Evolutionary conservation across 768 basidiomycete species (phyloP), one percentile per base, ranked within the genome.

Genomic region (Suillus variegatus): DNA sequence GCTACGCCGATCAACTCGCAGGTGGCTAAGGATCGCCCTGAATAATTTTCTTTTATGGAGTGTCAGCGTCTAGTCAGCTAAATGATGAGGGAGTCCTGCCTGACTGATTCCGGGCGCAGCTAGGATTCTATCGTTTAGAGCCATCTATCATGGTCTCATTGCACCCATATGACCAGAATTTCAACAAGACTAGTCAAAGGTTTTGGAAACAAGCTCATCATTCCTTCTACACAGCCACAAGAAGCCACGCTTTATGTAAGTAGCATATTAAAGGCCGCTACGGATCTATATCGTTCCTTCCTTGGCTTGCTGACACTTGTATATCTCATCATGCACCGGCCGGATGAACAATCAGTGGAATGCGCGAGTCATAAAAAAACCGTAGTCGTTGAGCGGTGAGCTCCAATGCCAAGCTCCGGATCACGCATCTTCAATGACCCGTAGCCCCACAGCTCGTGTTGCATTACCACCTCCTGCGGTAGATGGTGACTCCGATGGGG

Each of bases 391-490:
- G 64, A 72, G 2, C 75, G 75, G 75, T 76, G 68, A 69, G 57
- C 47, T 28, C 5, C 35, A 14, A 4, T 36, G 20, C 8, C 28
- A 20, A 32, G 16, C 43, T 60, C 22, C 61, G 35, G 43, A 38
- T 70, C 54, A 67, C 12, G 16, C 13, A 60, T 64, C 44, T 62
- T 61, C 10, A 38, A 38, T 38, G 60, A 38, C n/a, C 14, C 56
- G 10, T 40, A 79, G 76, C 61, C 71, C 69, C 4, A 69, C 68
- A 6, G 84, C 86, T 6, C 78, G 85, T 49, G 87, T 88, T 0
- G 80, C 84, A 5, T 70, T 86, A 54, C 84, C 85, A 10, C 65
- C 76, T 58, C 20, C 46, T 20, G 58, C 56, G 22, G 62, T 38
- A 16, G 36, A 67, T 18, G 65, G 69, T 18, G 69, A 75, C 64